Evolutionary conservation across 768 basidiomycete genomes (phyloP).

Genomic region (Mycena vitilis): DNA sequence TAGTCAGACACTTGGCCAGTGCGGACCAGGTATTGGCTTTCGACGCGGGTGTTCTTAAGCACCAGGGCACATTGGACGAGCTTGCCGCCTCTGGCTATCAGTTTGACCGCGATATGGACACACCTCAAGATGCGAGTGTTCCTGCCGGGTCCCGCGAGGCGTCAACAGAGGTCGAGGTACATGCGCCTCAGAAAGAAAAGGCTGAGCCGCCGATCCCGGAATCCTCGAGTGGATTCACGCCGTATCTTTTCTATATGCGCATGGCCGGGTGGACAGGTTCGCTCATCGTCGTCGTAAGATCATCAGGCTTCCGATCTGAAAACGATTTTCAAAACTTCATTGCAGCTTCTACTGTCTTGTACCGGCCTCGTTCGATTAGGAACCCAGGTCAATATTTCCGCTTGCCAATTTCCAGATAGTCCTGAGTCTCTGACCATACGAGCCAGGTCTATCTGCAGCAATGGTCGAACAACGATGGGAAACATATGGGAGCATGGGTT

Average conservation of each 20-base stretch:
- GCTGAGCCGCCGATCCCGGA: slow-evolving; percentile 3
- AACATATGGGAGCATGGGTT: slow-evolving; percentile 3
- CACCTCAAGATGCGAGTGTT: no score
- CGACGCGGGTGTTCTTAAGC: slow-evolving; percentile 66
- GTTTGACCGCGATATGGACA: no score
- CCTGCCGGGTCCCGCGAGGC: no score
- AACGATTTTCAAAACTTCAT: no score
- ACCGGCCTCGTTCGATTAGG: not conserved
- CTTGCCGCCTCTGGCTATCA: no score
- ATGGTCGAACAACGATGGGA: slow-evolving; percentile 4
- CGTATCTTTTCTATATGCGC: slow-evolving; percentile 21
- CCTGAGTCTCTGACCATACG: no score
- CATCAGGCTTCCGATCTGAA: no score
- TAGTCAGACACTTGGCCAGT: slow-evolving; percentile 65
- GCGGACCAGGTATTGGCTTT: slow-evolving; percentile 69
- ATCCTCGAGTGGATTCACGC: slow-evolving; percentile 15
- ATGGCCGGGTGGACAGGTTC: slow-evolving; percentile 21
- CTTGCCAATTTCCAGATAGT: no score
- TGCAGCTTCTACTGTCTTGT: not conserved
- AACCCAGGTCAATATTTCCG: no score
- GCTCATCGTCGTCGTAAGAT: not conserved
- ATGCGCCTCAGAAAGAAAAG: slow-evolving; percentile 13
- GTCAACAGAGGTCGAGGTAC: not conserved
- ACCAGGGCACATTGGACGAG: slow-evolving; percentile 55
- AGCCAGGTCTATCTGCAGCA: slow-evolving; percentile 17